Percentiles rank a stretch among this genome's conserved stretches.
Conservation (phyloP, 2,329 filamentous ascomycete genomes). For the Metarhizium humberi region DNA sequence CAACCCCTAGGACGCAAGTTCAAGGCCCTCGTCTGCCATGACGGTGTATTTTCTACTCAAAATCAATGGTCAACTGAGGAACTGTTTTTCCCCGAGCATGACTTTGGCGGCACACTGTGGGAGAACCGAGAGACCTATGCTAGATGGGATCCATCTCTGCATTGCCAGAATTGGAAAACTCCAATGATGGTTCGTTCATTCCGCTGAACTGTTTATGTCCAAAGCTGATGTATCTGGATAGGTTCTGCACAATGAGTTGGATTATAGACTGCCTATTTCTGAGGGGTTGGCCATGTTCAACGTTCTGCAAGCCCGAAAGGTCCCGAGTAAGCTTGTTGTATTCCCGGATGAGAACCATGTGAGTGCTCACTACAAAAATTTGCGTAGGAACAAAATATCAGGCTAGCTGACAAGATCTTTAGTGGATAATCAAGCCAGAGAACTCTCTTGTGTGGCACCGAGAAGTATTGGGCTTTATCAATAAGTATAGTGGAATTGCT, state of each 20-base stretch:
- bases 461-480: constrained; percentile 73
- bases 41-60: constrained; percentile 70
- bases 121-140: constrained; percentile 55
- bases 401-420: constrained; percentile 1
- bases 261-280: constrained; percentile 78
- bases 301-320: constrained; percentile 63
- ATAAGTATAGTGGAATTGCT: constrained; percentile 45
- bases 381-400: neutral
- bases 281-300: constrained; percentile 85
- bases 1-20: constrained; percentile 74
- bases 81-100: constrained; percentile 61
- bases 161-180: constrained; percentile 66
- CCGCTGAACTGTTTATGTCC: neutral
- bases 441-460: constrained; percentile 87
- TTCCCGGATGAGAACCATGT: constrained; percentile 68
- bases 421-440: constrained; percentile 85
- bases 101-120: constrained; percentile 54
- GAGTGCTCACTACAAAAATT: constrained; percentile 11
- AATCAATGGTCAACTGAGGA: constrained; percentile 58
- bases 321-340: constrained; percentile 69
- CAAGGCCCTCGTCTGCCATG: constrained; percentile 80
- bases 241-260: constrained; percentile 77
- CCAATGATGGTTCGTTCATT: constrained; percentile 60
- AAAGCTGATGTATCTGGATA: constrained; percentile 11
- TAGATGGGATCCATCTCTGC: constrained; percentile 59